These are phyloP conservation scores for Elymus sibiricus DNA, from an alignment of 176 grass and related monocot genomes.

Conservation along the genomic window DNA sequence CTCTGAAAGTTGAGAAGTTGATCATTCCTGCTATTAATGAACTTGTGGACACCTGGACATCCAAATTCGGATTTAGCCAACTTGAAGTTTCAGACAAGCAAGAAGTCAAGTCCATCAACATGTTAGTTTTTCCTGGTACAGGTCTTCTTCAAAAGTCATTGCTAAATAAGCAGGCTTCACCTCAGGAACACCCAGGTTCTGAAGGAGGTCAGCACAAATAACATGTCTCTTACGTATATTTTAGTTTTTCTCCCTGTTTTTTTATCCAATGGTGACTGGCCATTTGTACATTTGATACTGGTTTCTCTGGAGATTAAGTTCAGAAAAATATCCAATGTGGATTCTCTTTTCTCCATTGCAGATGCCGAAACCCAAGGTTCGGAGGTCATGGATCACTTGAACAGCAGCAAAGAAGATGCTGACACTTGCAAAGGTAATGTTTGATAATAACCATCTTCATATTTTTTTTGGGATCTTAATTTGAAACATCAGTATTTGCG, in stretches of 20 bases:
- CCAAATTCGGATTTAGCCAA: constrained; percentile 77
- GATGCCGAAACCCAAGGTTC: constrained; percentile 19
- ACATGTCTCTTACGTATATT: constrained; percentile 17
- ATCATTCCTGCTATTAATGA: constrained; percentile 93
- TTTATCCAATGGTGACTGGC: neutral
- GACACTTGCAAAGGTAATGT: constrained; percentile 28
- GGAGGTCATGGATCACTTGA: neutral
- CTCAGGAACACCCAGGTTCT: constrained; percentile 15
- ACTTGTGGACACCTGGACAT: constrained; percentile 87
- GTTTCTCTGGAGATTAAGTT: constrained; percentile 16
- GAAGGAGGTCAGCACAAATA: constrained; percentile 50
- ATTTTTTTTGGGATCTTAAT: constrained; percentile 4
- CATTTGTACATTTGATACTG: constrained; percentile 25
- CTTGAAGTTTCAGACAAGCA: constrained; percentile 67
- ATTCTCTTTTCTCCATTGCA: constrained; percentile 17
- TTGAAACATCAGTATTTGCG: constrained; percentile 13
- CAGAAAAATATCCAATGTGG: constrained; percentile 21
- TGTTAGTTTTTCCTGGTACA: constrained; percentile 89
- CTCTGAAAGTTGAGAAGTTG: constrained; percentile 86
- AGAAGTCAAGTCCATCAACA: constrained; percentile 73
- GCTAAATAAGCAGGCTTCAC: constrained; percentile 40
- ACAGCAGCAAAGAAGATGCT: constrained; percentile 26
- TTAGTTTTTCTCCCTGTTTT: neutral
- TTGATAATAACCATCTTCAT: constrained; percentile 23
- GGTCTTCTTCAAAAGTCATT: constrained; percentile 90